Evolutionary conservation across 768 basidiomycete genomes (phyloP), one percentile per base, ranked within the genome.

Genomic region (Nevesoporus exiguus): DNA sequence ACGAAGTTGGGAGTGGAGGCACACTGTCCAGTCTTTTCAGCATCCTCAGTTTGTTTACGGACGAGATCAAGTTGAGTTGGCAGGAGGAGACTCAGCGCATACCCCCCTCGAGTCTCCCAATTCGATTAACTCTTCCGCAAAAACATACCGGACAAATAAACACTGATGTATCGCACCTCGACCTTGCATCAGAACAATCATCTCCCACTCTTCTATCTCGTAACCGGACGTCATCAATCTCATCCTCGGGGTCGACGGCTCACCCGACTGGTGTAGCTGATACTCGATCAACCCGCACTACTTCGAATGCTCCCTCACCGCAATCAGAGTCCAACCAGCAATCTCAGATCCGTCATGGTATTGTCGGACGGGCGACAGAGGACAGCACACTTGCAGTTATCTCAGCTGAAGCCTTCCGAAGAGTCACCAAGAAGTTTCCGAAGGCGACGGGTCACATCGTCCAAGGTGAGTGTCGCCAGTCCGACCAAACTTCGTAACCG

Each of bases 301-400:
- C 65, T 25, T 58, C 64, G 39, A 58, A 58, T 43, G 56, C 50
- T 17, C 55, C 61, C 19, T 66, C 69, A 17, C 67, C 54, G 17
- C 65, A 19, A 39, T 69, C 69, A 25, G 61, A 65, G 19, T 72
- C 67, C 10, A 49, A 49, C 29, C 61, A 51, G 1, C 61, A 50
- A 30, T 55, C 61, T 41, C 74, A 76, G 43, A 63, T 77, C 41
- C 81, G 83, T 62, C 81, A 84, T 62, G 89, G 89, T 5, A 84
- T 89, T 5, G 84, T 98, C 21, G 95, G 94, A n/a, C 80, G 96
- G 34, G 97, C 97, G 7, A 87, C 88, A 5, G 89, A 91, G 50
- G 97, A 99, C 63, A 90, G 90, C 5, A 98, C 97, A 2, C 75
- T 99, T 19, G 97, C 96, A n/a, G 96, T 99, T 10, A 98, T 99